Evolutionary conservation across 2,329 filamentous ascomycete genomes (phyloP).

Genomic region (Trichoderma sp.): DNA sequence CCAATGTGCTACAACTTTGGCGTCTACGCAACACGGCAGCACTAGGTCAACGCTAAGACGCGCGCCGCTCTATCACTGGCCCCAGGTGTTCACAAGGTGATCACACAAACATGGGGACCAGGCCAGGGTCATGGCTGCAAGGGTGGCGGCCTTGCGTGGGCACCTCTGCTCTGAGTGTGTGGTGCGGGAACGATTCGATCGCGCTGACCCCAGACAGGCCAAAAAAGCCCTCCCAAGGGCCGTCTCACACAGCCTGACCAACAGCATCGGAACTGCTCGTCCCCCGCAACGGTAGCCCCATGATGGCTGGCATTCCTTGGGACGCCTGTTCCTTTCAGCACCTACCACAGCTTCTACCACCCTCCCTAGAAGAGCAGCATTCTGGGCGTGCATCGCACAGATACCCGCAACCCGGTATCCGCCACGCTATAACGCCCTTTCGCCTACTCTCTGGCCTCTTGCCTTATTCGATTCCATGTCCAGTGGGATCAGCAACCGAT

Average conservation of each 20-base stretch:
- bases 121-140: not conserved
- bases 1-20: conserved; percentile 14
- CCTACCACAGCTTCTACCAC: not conserved
- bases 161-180: conserved; percentile 21
- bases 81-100: conserved; percentile 16
- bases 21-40: conserved; percentile 12
- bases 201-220: conserved; percentile 22
- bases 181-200: conserved; percentile 25
- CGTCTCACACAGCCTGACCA: conserved; percentile 8
- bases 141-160: conserved; percentile 16
- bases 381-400: not conserved
- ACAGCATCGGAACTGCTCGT: conserved; percentile 12
- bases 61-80: conserved; percentile 18
- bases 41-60: conserved; percentile 15
- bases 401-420: conserved; percentile 16
- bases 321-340: conserved; percentile 3
- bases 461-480: not conserved
- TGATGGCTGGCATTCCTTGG: conserved; percentile 8
- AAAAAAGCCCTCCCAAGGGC: conserved; percentile 13
- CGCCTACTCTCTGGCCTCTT: not conserved
- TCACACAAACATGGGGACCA: conserved; percentile 15
- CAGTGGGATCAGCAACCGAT: not conserved
- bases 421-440: not conserved
- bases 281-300: conserved; percentile 10
- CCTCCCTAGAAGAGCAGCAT: not conserved